These are phyloP conservation scores for Stenocarpella maydis DNA, from an alignment of 2,329 filamentous ascomycete species.

Conservation along the genomic window DNA sequence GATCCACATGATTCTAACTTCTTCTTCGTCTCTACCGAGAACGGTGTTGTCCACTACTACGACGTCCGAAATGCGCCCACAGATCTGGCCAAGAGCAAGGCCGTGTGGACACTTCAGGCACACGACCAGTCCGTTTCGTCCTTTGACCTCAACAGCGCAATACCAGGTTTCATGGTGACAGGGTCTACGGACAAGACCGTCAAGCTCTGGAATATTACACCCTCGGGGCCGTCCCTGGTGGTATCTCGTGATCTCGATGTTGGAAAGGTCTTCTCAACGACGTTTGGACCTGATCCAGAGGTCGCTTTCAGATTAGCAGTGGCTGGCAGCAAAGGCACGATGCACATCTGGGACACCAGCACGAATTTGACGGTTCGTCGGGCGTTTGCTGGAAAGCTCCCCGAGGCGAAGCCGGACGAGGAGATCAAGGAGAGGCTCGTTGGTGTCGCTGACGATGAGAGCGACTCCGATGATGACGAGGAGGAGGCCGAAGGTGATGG, in stretches of 20 bases:
- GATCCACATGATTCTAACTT: slow-evolving; percentile 91
- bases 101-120: slow-evolving; percentile 93
- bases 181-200: slow-evolving; percentile 94
- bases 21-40: slow-evolving; percentile 96
- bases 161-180: slow-evolving; percentile 93
- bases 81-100: slow-evolving; percentile 77
- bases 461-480: slow-evolving; percentile 70
- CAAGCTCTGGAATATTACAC: slow-evolving; percentile 93
- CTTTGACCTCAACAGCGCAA: slow-evolving; percentile 88
- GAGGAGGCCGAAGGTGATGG: slow-evolving; percentile 53
- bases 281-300: slow-evolving; percentile 88
- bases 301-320: slow-evolving; percentile 93
- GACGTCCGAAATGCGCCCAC: slow-evolving; percentile 81
- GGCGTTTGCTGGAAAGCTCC: slow-evolving; percentile 79
- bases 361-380: slow-evolving; percentile 89
- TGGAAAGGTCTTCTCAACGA: slow-evolving; percentile 91
- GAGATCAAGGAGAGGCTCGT: slow-evolving; percentile 80
- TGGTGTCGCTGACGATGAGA: slow-evolving; percentile 73
- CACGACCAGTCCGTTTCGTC: slow-evolving; percentile 92
- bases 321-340: slow-evolving; percentile 89
- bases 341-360: slow-evolving; percentile 96
- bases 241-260: slow-evolving; percentile 91
- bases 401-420: slow-evolving; percentile 62
- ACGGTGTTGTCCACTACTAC: slow-evolving; percentile 90
- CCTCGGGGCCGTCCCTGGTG: slow-evolving; percentile 86